phyloP scores from a whole-genome alignment of 2,329 filamentous ascomycete species.

The Plectosphaerella sp. region DNA sequence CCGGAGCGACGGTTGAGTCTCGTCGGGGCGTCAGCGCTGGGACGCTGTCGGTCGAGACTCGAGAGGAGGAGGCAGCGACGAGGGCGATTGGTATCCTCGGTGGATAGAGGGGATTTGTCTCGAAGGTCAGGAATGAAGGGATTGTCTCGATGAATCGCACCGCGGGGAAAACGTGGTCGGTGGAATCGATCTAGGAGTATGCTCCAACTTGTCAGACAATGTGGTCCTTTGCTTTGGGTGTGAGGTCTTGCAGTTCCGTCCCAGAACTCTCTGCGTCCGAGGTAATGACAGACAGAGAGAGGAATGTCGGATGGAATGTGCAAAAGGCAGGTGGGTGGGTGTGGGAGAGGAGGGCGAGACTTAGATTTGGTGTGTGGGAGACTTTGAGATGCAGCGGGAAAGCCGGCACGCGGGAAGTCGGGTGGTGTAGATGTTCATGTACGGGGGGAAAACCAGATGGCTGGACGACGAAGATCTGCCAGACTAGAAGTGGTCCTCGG shows the following conservation, averaged over 20 bases:
- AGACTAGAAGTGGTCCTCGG: background rate
- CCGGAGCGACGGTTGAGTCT: constrained; percentile 14
- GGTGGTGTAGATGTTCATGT: background rate
- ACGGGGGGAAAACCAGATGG: background rate
- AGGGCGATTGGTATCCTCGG: background rate
- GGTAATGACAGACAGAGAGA: constrained; percentile 1
- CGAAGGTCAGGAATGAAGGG: constrained; percentile 3
- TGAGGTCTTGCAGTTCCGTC: background rate
- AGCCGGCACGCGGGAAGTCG: background rate
- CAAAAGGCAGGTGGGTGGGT: background rate
- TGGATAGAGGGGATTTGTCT: background rate
- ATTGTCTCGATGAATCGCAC: constrained; percentile 2
- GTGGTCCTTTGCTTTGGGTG: constrained; percentile 1
- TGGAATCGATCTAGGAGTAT: constrained; percentile 2
- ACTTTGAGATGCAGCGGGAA: background rate
- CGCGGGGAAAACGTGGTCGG: constrained; percentile 13
- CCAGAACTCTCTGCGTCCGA: constrained; percentile 4
- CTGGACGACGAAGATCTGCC: background rate
- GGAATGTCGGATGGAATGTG: constrained; percentile 8
- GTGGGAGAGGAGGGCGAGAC: constrained; percentile 1
- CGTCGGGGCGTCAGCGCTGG: constrained; percentile 11
- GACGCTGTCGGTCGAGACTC: constrained; percentile 10
- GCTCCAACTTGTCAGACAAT: constrained; percentile 9
- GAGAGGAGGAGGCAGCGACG: background rate
- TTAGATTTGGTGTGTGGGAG: constrained; percentile 8